A percentile compares a stretch with the other conserved stretches of the same genome.
phyloP scores from a whole-genome alignment of 2,329 filamentous ascomycete species.

The Alternaria postmessia region DNA sequence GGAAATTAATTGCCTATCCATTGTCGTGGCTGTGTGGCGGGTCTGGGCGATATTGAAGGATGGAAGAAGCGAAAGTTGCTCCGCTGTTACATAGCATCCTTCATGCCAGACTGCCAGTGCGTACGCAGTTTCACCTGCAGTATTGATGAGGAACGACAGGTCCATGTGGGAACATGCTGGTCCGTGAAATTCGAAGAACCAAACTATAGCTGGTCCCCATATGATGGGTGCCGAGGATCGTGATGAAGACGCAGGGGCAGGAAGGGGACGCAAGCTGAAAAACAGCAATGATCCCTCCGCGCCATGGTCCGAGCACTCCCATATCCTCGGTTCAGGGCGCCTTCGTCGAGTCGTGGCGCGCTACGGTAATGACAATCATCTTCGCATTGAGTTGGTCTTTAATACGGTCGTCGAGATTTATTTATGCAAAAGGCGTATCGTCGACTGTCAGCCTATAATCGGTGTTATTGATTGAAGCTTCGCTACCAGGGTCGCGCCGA shows the following conservation, averaged over 20 bases:
- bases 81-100: background rate
- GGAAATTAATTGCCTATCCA: constrained; percentile 21
- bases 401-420: constrained; percentile 6
- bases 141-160: constrained; percentile 5
- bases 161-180: constrained; percentile 19
- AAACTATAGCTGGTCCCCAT: constrained; percentile 23
- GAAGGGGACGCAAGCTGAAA: constrained; percentile 10
- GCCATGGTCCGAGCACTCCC: constrained; percentile 14
- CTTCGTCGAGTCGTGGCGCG: constrained; percentile 21
- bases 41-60: constrained; percentile 18
- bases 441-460: constrained; percentile 8
- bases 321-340: constrained; percentile 8
- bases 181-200: constrained; percentile 10
- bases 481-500: constrained; percentile 10
- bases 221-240: constrained; percentile 17
- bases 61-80: constrained; percentile 3
- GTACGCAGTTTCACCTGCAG: background rate
- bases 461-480: constrained; percentile 10
- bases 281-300: constrained; percentile 20
- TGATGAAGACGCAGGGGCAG: constrained; percentile 25
- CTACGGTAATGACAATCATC: constrained; percentile 21
- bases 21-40: constrained; percentile 22
- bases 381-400: constrained; percentile 15
- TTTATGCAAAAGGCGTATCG: constrained; percentile 8
- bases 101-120: background rate